These are phyloP conservation scores for Stellera chamaejasme DNA, from an alignment of 345 rosid genomes.

Conservation along the genomic window DNA sequence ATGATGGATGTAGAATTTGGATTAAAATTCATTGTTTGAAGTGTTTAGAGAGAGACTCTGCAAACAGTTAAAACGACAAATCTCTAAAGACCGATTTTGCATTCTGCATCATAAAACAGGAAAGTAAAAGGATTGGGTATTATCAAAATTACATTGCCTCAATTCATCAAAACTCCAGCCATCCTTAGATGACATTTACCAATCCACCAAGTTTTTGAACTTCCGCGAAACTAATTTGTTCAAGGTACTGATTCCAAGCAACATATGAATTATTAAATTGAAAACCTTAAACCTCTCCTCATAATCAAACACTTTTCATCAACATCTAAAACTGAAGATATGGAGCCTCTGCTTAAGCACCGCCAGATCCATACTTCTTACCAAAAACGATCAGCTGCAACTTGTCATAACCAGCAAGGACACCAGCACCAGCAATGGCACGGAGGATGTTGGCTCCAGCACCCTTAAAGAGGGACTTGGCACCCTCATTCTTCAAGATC, in stretches of 20 bases:
- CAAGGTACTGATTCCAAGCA: slow-evolving; percentile 17
- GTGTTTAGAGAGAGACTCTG: too few species aligned
- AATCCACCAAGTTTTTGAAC: too few species aligned
- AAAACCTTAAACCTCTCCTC: slow-evolving; percentile 24
- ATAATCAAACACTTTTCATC: slow-evolving; percentile 37
- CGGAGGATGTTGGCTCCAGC: slow-evolving; percentile 95
- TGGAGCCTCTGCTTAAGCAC: slow-evolving; percentile 26
- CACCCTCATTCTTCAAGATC: slow-evolving; percentile 73
- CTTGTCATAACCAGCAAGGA: slow-evolving; percentile 84
- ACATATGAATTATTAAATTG: slow-evolving; percentile 32
- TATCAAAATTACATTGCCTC: too few species aligned
- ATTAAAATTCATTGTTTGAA: too few species aligned
- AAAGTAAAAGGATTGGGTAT: too few species aligned
- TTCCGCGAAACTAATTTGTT: too few species aligned
- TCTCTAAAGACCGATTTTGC: too few species aligned
- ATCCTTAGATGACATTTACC: too few species aligned
- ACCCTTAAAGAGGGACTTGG: slow-evolving; percentile 81
- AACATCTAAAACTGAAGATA: slow-evolving; percentile 33
- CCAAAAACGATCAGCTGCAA: slow-evolving; percentile 75
- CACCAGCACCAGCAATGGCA: slow-evolving; percentile 91
- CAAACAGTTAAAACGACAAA: too few species aligned
- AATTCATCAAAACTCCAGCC: too few species aligned
- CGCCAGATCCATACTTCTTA: slow-evolving; percentile 81
- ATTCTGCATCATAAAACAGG: too few species aligned
- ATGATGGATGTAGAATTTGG: too few species aligned